A percentile compares a stretch with the other conserved stretches of the same genome.
phyloP scores from a whole-genome alignment of 2,329 filamentous ascomycete species.

The Hypoxylon sp. region DNA sequence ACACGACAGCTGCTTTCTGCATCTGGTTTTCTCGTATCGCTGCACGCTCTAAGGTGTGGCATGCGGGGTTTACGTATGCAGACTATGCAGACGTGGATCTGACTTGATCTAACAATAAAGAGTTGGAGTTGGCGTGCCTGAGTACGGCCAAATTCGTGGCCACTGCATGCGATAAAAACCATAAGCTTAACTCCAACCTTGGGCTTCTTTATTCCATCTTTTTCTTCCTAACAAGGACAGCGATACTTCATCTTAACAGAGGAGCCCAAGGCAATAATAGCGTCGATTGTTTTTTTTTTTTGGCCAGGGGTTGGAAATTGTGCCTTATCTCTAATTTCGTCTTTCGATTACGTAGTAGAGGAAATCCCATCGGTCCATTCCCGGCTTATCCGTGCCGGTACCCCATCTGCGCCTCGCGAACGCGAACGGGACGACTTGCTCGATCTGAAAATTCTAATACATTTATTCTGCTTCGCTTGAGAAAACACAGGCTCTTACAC shows the following conservation, averaged over 20 bases:
- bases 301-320: conserved; percentile 23
- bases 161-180: conserved; percentile 2
- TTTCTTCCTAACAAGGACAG: neutral
- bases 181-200: conserved; percentile 1
- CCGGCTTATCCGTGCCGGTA: conserved; percentile 21
- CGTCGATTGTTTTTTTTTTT: conserved; percentile 1
- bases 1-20: conserved; percentile 17
- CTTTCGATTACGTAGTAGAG: conserved; percentile 1
- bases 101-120: neutral
- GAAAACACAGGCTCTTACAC: neutral
- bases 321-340: conserved; percentile 4
- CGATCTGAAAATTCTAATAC: neutral
- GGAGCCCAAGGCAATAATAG: neutral
- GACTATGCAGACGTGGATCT: conserved; percentile 33
- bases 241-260: neutral
- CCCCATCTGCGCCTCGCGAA: neutral
- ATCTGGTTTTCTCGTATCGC: conserved; percentile 32
- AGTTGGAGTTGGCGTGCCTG: neutral
- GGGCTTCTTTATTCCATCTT: neutral
- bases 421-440: neutral
- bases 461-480: neutral
- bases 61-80: conserved; percentile 32
- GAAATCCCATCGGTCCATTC: neutral
- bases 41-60: conserved; percentile 20
- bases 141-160: too few relatives aligned